Evolutionary conservation across 768 basidiomycete species (phyloP), one percentile per base, ranked within the genome.

Genomic region (Dictyophora rubrovolvata): DNA sequence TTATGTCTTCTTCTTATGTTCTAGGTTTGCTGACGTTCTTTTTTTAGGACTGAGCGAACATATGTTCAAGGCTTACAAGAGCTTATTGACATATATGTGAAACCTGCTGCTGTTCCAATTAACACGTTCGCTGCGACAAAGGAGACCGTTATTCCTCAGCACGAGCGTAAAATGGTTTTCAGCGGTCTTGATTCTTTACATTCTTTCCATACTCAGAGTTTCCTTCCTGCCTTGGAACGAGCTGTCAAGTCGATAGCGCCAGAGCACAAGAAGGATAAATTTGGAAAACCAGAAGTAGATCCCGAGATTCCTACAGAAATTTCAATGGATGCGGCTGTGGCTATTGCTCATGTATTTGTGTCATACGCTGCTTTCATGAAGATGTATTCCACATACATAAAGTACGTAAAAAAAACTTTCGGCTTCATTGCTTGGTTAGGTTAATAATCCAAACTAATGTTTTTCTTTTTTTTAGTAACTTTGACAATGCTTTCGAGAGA

Each of bases 341-440:
- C 82, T 14, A 86, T 99, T 37, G 94, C 90, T 7, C 80, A 86
- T 59, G 93, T 90, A 51, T 99, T 98, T 71, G 74, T 91, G 56
- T 89, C 87, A 55, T 93, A 99, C 70, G 90, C 93, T 33, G 93
- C 95, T 4, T 97, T 97, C 76, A 92, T 99, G 90, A 90, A 79
- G 74, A 97, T 98, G 88, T 99, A 99, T 70, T 93, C 93, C 34
- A 89, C 87, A 48, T 99, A 97, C 69, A 95, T 95, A 78, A 97
- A 98, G 91, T 93, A 69, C 68, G 87, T 62, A 61, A 9, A 60
- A 42, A 53, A 36, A 53, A 53, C 48, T 56, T 46, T 36, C 59
- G 53, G 47, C 35, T 49, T 28, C 28, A 16, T 55, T 36, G 61
- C 58, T 64, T 69, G n/a, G n/a, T n/a, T n/a, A n/a, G n/a, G n/a